Conservation (phyloP, 257 asterid genomes). For the Gynochthodes officinalis region DNA sequence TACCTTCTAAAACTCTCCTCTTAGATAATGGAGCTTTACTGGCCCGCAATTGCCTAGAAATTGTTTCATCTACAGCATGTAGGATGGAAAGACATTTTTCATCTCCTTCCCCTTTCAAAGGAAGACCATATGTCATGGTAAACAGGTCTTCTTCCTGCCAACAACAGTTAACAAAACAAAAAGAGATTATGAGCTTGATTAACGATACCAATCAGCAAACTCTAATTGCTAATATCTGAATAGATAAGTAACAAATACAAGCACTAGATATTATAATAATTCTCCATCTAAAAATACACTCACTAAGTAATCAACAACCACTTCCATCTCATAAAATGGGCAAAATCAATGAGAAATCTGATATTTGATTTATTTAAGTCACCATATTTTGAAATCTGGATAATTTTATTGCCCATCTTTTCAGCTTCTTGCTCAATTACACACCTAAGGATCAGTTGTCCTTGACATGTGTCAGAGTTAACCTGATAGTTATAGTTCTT, state of each 20-base stretch:
- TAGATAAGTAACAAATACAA: background rate
- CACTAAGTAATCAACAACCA: background rate
- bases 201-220: slow-evolving; percentile 1
- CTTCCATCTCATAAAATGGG: background rate
- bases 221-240: background rate
- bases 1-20: slow-evolving; percentile 74
- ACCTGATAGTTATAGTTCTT: background rate
- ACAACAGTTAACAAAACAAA: background rate
- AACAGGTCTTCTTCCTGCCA: slow-evolving; percentile 93
- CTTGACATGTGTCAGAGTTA: background rate
- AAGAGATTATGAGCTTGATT: background rate
- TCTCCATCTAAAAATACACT: slow-evolving; percentile 1
- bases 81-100: slow-evolving; percentile 88
- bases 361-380: background rate
- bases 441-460: background rate
- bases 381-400: background rate
- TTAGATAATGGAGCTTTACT: slow-evolving; percentile 68
- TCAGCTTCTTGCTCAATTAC: background rate
- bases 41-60: slow-evolving; percentile 91
- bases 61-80: slow-evolving; percentile 88
- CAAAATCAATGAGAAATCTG: background rate
- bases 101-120: slow-evolving; percentile 82
- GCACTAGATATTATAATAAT: background rate
- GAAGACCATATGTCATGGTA: slow-evolving; percentile 88
- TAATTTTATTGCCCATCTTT: background rate